These are phyloP conservation scores for Podospora didyma DNA, from an alignment of 495 filamentous ascomycete genomes.

Conservation along the genomic window DNA sequence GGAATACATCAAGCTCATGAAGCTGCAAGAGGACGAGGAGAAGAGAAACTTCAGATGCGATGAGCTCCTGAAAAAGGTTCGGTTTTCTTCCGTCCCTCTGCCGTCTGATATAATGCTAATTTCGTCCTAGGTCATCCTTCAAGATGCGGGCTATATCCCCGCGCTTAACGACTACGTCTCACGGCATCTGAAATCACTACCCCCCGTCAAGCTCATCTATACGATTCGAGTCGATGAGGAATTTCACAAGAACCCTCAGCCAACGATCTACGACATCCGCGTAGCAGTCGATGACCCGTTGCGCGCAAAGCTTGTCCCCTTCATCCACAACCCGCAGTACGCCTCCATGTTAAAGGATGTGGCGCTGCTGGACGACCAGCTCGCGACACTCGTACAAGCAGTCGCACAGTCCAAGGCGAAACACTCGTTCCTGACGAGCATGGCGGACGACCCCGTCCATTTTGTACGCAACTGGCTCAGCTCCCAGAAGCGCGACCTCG, in stretches of 20 bases:
- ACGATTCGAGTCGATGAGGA: conserved; percentile 90
- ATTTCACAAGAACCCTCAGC: conserved; percentile 61
- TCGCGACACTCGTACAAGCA: conserved; percentile 74
- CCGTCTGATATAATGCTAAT: conserved; percentile 3
- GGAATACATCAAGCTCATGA: conserved; percentile 88
- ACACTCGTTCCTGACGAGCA: conserved; percentile 72
- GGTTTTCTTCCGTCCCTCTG: not conserved
- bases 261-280: conserved; percentile 84
- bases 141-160: conserved; percentile 84
- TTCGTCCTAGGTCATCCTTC: conserved; percentile 63
- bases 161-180: conserved; percentile 72
- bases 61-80: conserved; percentile 69
- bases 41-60: conserved; percentile 89
- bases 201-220: conserved; percentile 82
- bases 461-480: conserved; percentile 83
- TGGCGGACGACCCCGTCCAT: conserved; percentile 73
- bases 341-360: conserved; percentile 65
- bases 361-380: conserved; percentile 70
- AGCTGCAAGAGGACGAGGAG: conserved; percentile 88
- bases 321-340: conserved; percentile 55
- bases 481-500: conserved; percentile 84
- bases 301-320: conserved; percentile 58
- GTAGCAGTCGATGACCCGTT: conserved; percentile 84
- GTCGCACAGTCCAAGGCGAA: conserved; percentile 76
- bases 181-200: conserved; percentile 69